Evolutionary conservation across 73 alveolate species (phyloP).

Genomic region (Stentor coeruleus): DNA sequence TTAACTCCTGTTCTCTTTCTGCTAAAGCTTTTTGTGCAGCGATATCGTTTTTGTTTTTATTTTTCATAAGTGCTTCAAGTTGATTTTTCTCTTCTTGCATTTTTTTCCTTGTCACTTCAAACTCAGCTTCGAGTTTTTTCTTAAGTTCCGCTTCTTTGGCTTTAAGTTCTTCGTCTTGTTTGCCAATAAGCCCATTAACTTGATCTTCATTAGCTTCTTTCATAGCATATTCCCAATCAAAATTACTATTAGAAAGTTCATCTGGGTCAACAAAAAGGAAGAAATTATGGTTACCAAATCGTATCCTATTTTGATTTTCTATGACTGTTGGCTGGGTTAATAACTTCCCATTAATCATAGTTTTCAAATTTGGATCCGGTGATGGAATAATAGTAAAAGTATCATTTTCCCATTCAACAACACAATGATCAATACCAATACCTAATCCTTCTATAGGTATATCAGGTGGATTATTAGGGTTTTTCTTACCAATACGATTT

Average conservation of each 20-base stretch:
- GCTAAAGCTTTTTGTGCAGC: slow-evolving; percentile 22
- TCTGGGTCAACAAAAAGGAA: slow-evolving; percentile 47
- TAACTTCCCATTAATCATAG: slow-evolving; percentile 13
- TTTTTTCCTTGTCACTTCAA: slow-evolving; percentile 35
- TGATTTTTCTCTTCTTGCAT: slow-evolving; percentile 38
- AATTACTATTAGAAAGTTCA: not conserved
- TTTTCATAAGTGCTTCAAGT: slow-evolving; percentile 32
- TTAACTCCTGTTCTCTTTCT: slow-evolving; percentile 34
- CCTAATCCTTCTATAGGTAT: slow-evolving; percentile 86
- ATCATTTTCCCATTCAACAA: slow-evolving; percentile 42
- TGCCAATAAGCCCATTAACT: slow-evolving; percentile 46
- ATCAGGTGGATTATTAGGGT: slow-evolving; percentile 85
- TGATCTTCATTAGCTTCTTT: slow-evolving; percentile 54
- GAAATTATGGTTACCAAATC: slow-evolving; percentile 48
- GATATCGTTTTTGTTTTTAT: slow-evolving; percentile 1
- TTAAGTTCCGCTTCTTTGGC: slow-evolving; percentile 43
- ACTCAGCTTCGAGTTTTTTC: slow-evolving; percentile 35
- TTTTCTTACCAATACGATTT: slow-evolving; percentile 82
- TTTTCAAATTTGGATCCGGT: slow-evolving; percentile 33
- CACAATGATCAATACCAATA: slow-evolving; percentile 77
- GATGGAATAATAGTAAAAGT: slow-evolving; percentile 44
- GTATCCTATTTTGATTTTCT: slow-evolving; percentile 41
- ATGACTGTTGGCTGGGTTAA: slow-evolving; percentile 14
- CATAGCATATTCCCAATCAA: slow-evolving; percentile 27
- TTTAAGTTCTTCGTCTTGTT: slow-evolving; percentile 21